phyloP scores from a whole-genome alignment of 495 filamentous ascomycete species.

The Penicillium tannophilum region DNA sequence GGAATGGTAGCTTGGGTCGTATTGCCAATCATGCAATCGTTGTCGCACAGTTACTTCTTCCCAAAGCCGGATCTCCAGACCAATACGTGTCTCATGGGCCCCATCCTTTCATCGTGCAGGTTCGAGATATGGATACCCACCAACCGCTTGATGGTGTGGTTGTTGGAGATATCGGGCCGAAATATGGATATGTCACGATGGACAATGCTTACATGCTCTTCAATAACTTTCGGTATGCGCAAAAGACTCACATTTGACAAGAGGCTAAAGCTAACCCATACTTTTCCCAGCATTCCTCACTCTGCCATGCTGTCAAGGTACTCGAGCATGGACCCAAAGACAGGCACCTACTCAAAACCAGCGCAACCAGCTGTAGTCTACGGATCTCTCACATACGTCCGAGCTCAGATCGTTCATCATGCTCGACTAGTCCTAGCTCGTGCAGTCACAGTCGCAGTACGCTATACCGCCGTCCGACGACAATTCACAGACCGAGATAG shows the following conservation, averaged over 20 bases:
- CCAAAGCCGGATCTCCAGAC: constrained; percentile 20
- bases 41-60: constrained; percentile 48
- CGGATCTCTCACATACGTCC: constrained; percentile 48
- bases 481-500: constrained; percentile 52
- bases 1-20: constrained; percentile 51
- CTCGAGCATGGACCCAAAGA: constrained; percentile 42
- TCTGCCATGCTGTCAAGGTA: constrained; percentile 49
- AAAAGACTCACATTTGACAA: neutral
- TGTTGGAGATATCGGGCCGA: constrained; percentile 52
- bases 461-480: constrained; percentile 44
- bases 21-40: constrained; percentile 49
- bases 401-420: constrained; percentile 50
- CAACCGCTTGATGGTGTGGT: constrained; percentile 44
- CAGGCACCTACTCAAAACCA: constrained; percentile 41
- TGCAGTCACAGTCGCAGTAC: constrained; percentile 49
- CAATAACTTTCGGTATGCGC: constrained; percentile 35
- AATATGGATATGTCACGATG: constrained; percentile 50
- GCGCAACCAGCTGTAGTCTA: constrained; percentile 47
- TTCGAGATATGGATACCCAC: constrained; percentile 47
- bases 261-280: neutral
- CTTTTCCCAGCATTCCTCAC: constrained; percentile 50
- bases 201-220: constrained; percentile 57
- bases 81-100: constrained; percentile 42
- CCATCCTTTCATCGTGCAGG: constrained; percentile 52
- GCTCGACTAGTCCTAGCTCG: constrained; percentile 48